Evolutionary conservation across 306 rosid genomes (phyloP).

Genomic region (Medicago ruthenica): DNA sequence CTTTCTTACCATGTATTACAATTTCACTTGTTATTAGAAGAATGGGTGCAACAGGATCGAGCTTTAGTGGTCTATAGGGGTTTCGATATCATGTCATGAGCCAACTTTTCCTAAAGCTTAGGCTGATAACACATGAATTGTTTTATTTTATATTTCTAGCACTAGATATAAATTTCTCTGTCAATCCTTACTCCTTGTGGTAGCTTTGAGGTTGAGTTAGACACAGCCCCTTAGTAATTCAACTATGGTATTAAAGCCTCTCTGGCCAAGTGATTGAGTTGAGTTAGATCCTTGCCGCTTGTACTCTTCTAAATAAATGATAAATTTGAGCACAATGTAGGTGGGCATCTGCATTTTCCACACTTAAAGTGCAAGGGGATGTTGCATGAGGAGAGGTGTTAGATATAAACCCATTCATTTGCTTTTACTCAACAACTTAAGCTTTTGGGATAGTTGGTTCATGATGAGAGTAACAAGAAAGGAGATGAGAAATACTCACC

Average conservation of each 20-base stretch:
- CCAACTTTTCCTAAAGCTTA: neutral
- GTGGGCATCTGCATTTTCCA: slow-evolving; percentile 2
- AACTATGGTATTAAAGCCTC: slow-evolving; percentile 5
- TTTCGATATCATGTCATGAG: neutral
- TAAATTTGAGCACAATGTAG: neutral
- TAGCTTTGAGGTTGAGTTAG: slow-evolving; percentile 18
- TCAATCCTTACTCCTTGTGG: neutral
- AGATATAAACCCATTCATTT: slow-evolving; percentile 9
- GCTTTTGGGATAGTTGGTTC: slow-evolving; percentile 14
- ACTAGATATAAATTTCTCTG: neutral
- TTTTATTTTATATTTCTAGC: slow-evolving; percentile 6
- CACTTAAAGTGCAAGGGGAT: slow-evolving; percentile 2
- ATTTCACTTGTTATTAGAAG: slow-evolving; percentile 6
- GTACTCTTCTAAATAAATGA: slow-evolving; percentile 13
- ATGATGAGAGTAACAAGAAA: neutral
- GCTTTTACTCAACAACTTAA: slow-evolving; percentile 14
- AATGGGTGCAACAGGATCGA: neutral
- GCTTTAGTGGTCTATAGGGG: slow-evolving; percentile 1
- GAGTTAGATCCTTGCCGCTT: neutral
- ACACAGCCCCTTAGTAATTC: neutral
- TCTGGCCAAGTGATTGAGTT: slow-evolving; percentile 1
- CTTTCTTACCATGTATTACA: neutral
- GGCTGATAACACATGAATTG: neutral
- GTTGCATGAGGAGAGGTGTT: neutral
- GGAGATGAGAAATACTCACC: slow-evolving; percentile 3